phyloP scores from a whole-genome alignment of 352 stramenopile genomes.

The Pythium apleroticum region DNA sequence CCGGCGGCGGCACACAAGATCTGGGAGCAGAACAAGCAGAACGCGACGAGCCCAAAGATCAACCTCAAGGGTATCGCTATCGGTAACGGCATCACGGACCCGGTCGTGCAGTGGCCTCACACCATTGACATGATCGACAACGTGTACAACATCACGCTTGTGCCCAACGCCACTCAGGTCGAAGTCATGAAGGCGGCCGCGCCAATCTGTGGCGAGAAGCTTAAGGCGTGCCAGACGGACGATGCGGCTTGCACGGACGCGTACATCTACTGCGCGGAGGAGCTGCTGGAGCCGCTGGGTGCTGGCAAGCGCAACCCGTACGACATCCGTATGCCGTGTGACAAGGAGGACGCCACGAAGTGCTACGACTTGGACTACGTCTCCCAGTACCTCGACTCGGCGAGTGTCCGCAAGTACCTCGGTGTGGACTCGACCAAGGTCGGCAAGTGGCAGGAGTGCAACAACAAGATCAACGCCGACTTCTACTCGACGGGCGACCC shows the following conservation, averaged over 20 bases:
- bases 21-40: conserved; percentile 41
- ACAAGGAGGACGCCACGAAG: conserved; percentile 33
- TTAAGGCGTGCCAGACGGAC: conserved; percentile 39
- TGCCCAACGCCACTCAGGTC: conserved; percentile 33
- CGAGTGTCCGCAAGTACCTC: conserved; percentile 36
- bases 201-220: conserved; percentile 35
- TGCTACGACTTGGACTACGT: conserved; percentile 62
- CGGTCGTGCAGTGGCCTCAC: conserved; percentile 42
- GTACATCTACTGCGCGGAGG: conserved; percentile 37
- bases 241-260: conserved; percentile 36
- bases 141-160: conserved; percentile 64
- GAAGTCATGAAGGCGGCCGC: conserved; percentile 35
- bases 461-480: conserved; percentile 86
- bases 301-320: conserved; percentile 55
- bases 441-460: conserved; percentile 88
- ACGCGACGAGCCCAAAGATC: conserved; percentile 28
- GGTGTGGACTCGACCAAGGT: conserved; percentile 40
- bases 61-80: conserved; percentile 61
- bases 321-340: conserved; percentile 52
- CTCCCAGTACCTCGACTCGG: conserved; percentile 5
- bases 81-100: conserved; percentile 58
- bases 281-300: conserved; percentile 41
- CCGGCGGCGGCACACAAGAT: conserved; percentile 51
- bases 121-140: conserved; percentile 68
- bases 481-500: conserved; percentile 47